Base-by-base conservation (phyloP, 2,329 filamentous ascomycete species). In the Cordyceps pruinosa region DNA sequence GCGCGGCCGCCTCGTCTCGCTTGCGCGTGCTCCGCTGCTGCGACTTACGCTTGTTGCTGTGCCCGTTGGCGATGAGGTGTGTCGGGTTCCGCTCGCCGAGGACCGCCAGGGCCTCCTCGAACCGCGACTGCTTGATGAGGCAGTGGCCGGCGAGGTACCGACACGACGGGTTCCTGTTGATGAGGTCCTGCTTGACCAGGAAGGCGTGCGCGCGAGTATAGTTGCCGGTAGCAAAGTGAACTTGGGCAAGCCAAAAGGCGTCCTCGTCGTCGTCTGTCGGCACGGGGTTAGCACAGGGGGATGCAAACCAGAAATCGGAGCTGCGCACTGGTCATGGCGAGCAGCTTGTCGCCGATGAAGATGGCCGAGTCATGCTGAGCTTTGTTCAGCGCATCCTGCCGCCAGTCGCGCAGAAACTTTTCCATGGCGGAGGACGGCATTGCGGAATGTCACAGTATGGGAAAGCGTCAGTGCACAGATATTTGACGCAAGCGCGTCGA, bases 201-300 rank as follows among this genome's bases (percentile, higher is more conserved):
- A 97, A 89, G 25, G 89, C 83, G 66, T 96, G 87, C 3, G 94
- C 92, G 66, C 94, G 88, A 9, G 88, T 94, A 72, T 96, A 97
- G 76, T 97, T 96, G 65, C 90, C 92, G 49, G 90, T 94, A 52
- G 87, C 88, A 74, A 97, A 99, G 73, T 99, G 93, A 37, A 96
- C 90, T 73, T 97, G 93, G n/a, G 94, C 94, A 44, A 99, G 86
- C 88, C 91, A 97, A 69, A 96, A 96, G 41, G 92, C 93, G 71
- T 99, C 94, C 62, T 90, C 87, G 67, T 96, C 91, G 70, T 93
- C 89, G 68, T 92, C 94, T 97, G 63, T 35, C 21, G 30, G 19
- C 13, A 23, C 6, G 15, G 7, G 15, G 21, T 54, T 37, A 46
- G 39, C 21, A 23, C 13, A 28, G 19, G 28, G 23, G 17, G 21